Evolutionary conservation across 495 filamentous ascomycete genomes (phyloP), one percentile per base, ranked within the genome.

Genomic region (Aspergillus baeticus): DNA sequence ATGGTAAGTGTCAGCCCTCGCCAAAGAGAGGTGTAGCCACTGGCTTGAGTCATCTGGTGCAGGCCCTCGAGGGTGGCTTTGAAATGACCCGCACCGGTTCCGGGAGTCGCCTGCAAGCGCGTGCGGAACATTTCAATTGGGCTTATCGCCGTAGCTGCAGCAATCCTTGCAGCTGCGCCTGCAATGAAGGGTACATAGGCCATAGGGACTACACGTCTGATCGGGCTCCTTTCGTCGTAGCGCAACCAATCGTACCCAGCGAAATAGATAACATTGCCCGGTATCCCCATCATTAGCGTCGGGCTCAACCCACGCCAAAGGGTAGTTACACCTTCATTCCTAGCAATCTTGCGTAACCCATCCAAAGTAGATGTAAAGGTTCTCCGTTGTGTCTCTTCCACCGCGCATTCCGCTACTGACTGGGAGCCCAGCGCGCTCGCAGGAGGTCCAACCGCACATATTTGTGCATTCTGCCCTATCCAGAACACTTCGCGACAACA

Each of bases 401-500:
- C 89, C 2, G 90, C 90, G 68, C 94, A 98, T 43, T 92, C 89
- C 11, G 81, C 67, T 31, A 70, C 66, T 2, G 64, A 43, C 14
- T 70, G 72, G 39, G 64, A 62, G 26, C 69, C 70, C 31, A 78
- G 39, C 3, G 74, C 60, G 2, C 71, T 61, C n/a, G 67, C 71
- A 34, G 63, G 62, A 1, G 73, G 68, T 10, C 82, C 84, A 10
- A 82, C 83, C 62, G 97, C 75, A 69, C 95, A 98, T 65, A 86
- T 86, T 54, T 90, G 85, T 14, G 88, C 78, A 68, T 88, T 87
- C 65, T 96, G 94, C 63, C 88, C 91, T 57, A 92, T 82, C 83
- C 94, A 98, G 74, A 98, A 98, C 34, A 98, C 92, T 73, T 98
- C 94, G 50, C 94, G 85, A 66, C 94, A 98, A 72, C 94, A 98